These are phyloP conservation scores for Phlyctochytrium arcticum DNA, from an alignment of 192 early-diverging fungal genomes.

Conservation along the genomic window DNA sequence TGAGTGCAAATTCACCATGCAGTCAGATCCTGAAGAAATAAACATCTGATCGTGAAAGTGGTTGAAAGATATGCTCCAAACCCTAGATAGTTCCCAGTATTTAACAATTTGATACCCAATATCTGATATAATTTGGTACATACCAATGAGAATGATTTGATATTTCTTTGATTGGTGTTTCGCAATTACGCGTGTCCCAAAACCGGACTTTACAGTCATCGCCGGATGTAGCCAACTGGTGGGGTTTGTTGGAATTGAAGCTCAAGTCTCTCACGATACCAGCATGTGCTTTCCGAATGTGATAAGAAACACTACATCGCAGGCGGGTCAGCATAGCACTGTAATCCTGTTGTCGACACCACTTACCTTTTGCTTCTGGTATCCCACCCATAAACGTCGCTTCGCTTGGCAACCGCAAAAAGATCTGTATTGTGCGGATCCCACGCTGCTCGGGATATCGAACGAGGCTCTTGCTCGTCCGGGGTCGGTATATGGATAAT, in stretches of 20 bases:
- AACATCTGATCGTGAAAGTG: slow-evolving; percentile 89
- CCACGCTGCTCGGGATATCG: slow-evolving; percentile 16
- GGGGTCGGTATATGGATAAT: not conserved
- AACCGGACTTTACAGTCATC: slow-evolving; percentile 83
- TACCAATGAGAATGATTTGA: slow-evolving; percentile 86
- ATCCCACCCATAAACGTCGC: not conserved
- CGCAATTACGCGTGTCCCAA: slow-evolving; percentile 74
- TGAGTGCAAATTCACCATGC: slow-evolving; percentile 81
- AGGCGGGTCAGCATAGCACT: no score
- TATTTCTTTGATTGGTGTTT: slow-evolving; percentile 58
- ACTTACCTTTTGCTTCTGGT: slow-evolving; percentile 1
- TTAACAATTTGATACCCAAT: not conserved
- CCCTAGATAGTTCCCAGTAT: slow-evolving; percentile 41
- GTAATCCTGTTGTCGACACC: no score
- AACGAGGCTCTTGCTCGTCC: not conserved
- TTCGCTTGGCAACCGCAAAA: not conserved
- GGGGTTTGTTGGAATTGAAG: slow-evolving; percentile 84
- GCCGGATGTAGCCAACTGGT: slow-evolving; percentile 78
- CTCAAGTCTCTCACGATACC: slow-evolving; percentile 68
- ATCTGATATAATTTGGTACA: not conserved
- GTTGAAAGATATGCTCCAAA: slow-evolving; percentile 83
- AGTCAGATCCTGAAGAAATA: slow-evolving; percentile 80
- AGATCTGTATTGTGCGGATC: not conserved
- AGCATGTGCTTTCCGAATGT: slow-evolving; percentile 67
- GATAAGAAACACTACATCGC: no score